A percentile compares a stretch with the other conserved stretches of the same genome.
Evolutionary conservation across 225 moss, liverwort and hornwort genomes (phyloP).

Genomic region (Marchantia polymorpha): DNA sequence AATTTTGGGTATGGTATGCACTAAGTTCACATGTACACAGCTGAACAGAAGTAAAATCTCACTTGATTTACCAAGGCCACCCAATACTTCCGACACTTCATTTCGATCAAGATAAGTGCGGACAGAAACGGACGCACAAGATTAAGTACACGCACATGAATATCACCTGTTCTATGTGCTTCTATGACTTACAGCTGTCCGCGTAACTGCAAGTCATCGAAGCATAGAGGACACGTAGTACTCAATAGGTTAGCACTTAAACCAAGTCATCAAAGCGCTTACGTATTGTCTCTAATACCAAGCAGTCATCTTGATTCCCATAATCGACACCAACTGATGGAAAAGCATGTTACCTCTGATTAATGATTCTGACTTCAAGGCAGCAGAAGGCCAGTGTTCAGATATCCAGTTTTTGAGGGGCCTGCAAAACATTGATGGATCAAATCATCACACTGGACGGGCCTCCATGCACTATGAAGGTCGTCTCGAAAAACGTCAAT

Average conservation of each 20-base stretch:
- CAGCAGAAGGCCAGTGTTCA: slow-evolving; percentile 41
- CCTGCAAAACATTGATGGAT: slow-evolving; percentile 14
- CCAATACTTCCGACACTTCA: no score
- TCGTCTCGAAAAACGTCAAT: no score
- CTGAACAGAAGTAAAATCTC: no score
- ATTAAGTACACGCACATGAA: neutral
- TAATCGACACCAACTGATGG: neutral
- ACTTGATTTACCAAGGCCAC: no score
- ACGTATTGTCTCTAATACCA: neutral
- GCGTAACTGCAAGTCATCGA: neutral
- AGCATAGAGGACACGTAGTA: slow-evolving; percentile 14
- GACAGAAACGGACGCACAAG: neutral
- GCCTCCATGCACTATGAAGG: neutral
- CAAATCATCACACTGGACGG: neutral
- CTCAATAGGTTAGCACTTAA: slow-evolving; percentile 1
- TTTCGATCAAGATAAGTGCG: no score
- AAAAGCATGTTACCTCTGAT: slow-evolving; percentile 34
- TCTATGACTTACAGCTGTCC: slow-evolving; percentile 1
- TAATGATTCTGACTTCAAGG: slow-evolving; percentile 33
- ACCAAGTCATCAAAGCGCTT: neutral
- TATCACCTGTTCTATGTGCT: slow-evolving; percentile 6
- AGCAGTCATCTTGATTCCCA: neutral
- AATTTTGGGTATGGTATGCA: no score
- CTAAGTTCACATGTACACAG: no score
- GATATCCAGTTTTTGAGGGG: slow-evolving; percentile 66